phyloP scores from a whole-genome alignment of 208 protist genomes.

The Acanthamoeba triangularis region DNA sequence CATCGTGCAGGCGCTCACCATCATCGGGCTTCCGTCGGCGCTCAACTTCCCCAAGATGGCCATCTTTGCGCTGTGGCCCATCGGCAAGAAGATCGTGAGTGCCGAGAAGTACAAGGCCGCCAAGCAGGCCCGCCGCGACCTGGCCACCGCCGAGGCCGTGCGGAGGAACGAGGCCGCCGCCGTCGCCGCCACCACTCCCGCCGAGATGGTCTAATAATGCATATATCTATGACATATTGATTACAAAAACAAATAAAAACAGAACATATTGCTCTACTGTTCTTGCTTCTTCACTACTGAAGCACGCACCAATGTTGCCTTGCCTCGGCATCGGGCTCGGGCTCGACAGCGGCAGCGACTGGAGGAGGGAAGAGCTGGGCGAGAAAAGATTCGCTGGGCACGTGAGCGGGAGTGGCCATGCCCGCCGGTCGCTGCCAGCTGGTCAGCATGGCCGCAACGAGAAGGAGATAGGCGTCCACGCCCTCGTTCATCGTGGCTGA shows the following conservation, averaged over 20 bases:
- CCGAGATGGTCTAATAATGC: background rate
- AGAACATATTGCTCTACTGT: too few relatives aligned
- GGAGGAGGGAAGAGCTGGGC: too few relatives aligned
- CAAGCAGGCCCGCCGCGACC: background rate
- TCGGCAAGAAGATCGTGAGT: slow-evolving; percentile 64
- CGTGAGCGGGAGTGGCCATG: background rate
- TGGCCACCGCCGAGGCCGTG: slow-evolving; percentile 55
- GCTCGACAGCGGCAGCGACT: too few relatives aligned
- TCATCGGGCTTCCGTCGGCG: slow-evolving; percentile 37
- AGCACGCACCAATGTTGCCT: too few relatives aligned
- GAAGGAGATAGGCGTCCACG: too few relatives aligned
- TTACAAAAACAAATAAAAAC: too few relatives aligned
- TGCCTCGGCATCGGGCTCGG: too few relatives aligned
- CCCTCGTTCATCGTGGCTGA: too few relatives aligned
- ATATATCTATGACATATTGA: background rate
- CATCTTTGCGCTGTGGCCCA: slow-evolving; percentile 49
- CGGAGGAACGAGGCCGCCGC: slow-evolving; percentile 29
- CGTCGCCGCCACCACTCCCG: slow-evolving; percentile 12
- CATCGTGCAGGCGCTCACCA: slow-evolving; percentile 49
- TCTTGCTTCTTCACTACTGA: too few relatives aligned
- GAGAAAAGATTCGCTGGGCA: background rate
- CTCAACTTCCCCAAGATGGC: slow-evolving; percentile 56
- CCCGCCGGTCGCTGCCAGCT: background rate
- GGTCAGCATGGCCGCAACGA: background rate
- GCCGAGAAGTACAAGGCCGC: background rate